Evolutionary conservation across 306 rosid species (phyloP).

Genomic region (Cicer pinnatifidum): DNA sequence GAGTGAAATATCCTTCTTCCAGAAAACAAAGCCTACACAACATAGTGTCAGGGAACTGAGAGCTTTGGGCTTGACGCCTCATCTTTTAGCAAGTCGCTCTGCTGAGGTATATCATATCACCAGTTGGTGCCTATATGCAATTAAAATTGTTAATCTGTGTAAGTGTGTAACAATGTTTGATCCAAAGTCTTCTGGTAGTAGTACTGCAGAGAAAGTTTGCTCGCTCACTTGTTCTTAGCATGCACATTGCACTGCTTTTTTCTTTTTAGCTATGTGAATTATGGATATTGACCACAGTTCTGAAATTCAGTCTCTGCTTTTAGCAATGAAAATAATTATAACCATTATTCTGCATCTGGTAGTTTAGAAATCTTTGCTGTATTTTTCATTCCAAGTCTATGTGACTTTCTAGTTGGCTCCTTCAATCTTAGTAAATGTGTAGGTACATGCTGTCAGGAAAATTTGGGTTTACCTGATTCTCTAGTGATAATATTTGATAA

Average conservation of each 20-base stretch:
- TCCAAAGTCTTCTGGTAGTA: slow-evolving; percentile 25
- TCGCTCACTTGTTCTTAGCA: slow-evolving; percentile 27
- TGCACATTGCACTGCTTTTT: not conserved
- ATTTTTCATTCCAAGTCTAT: slow-evolving; percentile 12
- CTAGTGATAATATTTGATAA: not conserved
- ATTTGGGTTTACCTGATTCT: not conserved
- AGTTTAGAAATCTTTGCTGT: not conserved
- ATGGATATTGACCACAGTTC: not conserved
- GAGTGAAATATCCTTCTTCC: slow-evolving; percentile 46
- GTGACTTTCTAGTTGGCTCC: slow-evolving; percentile 5
- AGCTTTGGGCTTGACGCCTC: slow-evolving; percentile 95
- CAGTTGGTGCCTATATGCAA: slow-evolving; percentile 33
- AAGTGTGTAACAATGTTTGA: slow-evolving; percentile 19
- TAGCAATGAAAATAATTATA: slow-evolving; percentile 14
- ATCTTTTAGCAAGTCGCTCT: slow-evolving; percentile 93
- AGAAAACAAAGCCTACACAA: slow-evolving; percentile 98
- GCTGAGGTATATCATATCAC: slow-evolving; percentile 69
- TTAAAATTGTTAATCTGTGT: slow-evolving; percentile 33
- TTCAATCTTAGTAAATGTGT: not conserved
- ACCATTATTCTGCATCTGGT: slow-evolving; percentile 5
- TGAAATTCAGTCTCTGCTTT: slow-evolving; percentile 17
- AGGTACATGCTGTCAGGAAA: not conserved
- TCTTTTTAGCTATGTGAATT: not conserved
- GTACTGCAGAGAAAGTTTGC: slow-evolving; percentile 9
- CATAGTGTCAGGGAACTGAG: slow-evolving; percentile 95